A percentile compares a stretch with the other conserved stretches of the same genome.
These are phyloP conservation scores for Hyaloscypha finlandica DNA, from an alignment of 495 filamentous ascomycete species.

Conservation along the genomic window DNA sequence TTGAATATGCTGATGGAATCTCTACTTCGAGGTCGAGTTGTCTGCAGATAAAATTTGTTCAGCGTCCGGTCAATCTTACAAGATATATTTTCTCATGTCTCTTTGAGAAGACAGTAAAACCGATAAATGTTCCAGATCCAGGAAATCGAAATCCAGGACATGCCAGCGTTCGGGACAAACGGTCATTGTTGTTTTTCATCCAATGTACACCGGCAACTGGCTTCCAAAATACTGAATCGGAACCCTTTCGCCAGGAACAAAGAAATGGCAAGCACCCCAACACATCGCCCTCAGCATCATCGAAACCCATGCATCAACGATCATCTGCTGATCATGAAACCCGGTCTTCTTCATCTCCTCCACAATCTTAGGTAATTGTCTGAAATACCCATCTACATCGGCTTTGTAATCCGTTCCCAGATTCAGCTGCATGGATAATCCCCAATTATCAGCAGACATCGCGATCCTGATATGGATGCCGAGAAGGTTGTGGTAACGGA, in stretches of 20 bases:
- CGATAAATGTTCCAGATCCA: background rate
- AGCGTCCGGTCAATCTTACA: too few species aligned
- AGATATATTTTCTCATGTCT: background rate
- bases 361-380: slow-evolving; percentile 18
- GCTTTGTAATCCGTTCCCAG: slow-evolving; percentile 16
- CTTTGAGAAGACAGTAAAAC: background rate
- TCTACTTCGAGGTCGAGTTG: too few species aligned
- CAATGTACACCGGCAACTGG: slow-evolving; percentile 35
- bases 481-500: slow-evolving; percentile 19
- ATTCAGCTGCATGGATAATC: slow-evolving; percentile 5
- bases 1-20: too few species aligned
- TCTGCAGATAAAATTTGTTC: too few species aligned
- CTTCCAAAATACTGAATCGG: slow-evolving; percentile 34
- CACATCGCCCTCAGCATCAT: slow-evolving; percentile 36
- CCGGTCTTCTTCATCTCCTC: slow-evolving; percentile 21
- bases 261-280: slow-evolving; percentile 34
- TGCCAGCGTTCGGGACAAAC: background rate
- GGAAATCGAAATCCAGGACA: background rate
- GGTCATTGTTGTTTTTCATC: slow-evolving; percentile 16
- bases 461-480: slow-evolving; percentile 16
- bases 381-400: slow-evolving; percentile 27
- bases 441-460: slow-evolving; percentile 18
- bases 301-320: slow-evolving; percentile 33
- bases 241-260: slow-evolving; percentile 30
- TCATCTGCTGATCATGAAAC: slow-evolving; percentile 18